Conservation (phyloP, 1,284 basidiomycete species). For the Ustilago trichophora region DNA sequence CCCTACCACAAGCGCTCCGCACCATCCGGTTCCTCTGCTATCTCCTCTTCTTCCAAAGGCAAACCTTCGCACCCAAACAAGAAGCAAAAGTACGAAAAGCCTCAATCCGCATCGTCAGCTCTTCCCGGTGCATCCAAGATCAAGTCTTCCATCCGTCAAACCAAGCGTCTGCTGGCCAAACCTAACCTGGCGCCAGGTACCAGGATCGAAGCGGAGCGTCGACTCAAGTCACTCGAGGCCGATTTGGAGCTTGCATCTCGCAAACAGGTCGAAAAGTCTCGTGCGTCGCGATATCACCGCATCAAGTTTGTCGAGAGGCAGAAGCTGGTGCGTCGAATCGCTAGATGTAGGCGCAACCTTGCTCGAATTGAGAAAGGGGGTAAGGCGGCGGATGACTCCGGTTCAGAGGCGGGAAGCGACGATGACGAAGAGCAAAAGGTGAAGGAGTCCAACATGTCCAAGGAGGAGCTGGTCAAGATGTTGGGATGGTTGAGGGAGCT, state of each 20-base stretch:
- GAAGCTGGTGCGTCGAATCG: constrained; percentile 35
- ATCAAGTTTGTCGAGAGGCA: constrained; percentile 53
- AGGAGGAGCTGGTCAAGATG: constrained; percentile 10
- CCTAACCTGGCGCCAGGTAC: constrained; percentile 47
- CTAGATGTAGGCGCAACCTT: constrained; percentile 25
- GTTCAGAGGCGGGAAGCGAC: constrained; percentile 17
- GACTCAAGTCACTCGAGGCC: constrained; percentile 42
- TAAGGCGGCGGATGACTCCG: constrained; percentile 6
- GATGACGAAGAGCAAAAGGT: constrained; percentile 15
- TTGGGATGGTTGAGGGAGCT: constrained; percentile 23
- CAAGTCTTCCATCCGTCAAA: constrained; percentile 52
- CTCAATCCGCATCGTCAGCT: constrained; percentile 5
- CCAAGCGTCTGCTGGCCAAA: constrained; percentile 51
- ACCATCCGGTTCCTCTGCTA: not conserved
- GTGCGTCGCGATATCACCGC: constrained; percentile 42
- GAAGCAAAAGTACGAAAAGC: constrained; percentile 25
- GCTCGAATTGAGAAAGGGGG: constrained; percentile 5
- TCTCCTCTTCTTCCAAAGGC: constrained; percentile 9
- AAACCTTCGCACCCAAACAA: constrained; percentile 17
- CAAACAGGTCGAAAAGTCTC: constrained; percentile 36
- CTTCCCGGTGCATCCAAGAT: constrained; percentile 44
- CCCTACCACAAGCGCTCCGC: constrained; percentile 21
- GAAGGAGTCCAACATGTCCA: constrained; percentile 32
- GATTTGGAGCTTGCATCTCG: constrained; percentile 35
- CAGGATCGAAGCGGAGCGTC: constrained; percentile 54